phyloP scores from a whole-genome alignment of 2,329 filamentous ascomycete species.

The Epicoccum sorghinum region DNA sequence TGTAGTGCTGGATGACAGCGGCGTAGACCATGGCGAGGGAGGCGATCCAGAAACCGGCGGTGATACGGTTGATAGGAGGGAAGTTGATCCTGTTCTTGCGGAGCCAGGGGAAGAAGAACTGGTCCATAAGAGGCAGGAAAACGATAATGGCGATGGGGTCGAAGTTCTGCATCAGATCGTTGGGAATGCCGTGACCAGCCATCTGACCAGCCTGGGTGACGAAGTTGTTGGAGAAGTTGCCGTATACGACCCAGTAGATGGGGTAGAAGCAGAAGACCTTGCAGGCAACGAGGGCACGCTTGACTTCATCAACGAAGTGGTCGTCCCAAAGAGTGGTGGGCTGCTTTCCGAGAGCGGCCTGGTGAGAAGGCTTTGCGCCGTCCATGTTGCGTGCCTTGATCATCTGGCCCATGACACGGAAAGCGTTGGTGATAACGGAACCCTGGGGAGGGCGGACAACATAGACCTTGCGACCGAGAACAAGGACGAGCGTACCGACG shows the following conservation, averaged over 20 bases:
- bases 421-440: slow-evolving; percentile 51
- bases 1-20: slow-evolving; percentile 63
- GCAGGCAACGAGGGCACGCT: slow-evolving; percentile 70
- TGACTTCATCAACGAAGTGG: slow-evolving; percentile 74
- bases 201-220: slow-evolving; percentile 54
- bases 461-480: slow-evolving; percentile 47
- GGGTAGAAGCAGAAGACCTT: slow-evolving; percentile 66
- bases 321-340: slow-evolving; percentile 66
- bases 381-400: slow-evolving; percentile 62
- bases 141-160: slow-evolving; percentile 55
- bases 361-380: slow-evolving; percentile 70
- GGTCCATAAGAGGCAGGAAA: slow-evolving; percentile 54
- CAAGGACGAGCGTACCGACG: slow-evolving; percentile 62
- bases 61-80: slow-evolving; percentile 61
- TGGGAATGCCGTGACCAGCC: slow-evolving; percentile 53
- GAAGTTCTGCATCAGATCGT: slow-evolving; percentile 57
- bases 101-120: slow-evolving; percentile 50
- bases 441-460: slow-evolving; percentile 48
- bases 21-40: slow-evolving; percentile 61
- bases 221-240: slow-evolving; percentile 53
- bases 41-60: slow-evolving; percentile 60
- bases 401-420: slow-evolving; percentile 65
- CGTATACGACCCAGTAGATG: slow-evolving; percentile 55
- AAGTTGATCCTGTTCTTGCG: slow-evolving; percentile 51
- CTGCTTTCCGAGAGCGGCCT: slow-evolving; percentile 58